These are phyloP conservation scores for Lenwebbia sp. DNA, from an alignment of 345 rosid genomes.

Conservation along the genomic window DNA sequence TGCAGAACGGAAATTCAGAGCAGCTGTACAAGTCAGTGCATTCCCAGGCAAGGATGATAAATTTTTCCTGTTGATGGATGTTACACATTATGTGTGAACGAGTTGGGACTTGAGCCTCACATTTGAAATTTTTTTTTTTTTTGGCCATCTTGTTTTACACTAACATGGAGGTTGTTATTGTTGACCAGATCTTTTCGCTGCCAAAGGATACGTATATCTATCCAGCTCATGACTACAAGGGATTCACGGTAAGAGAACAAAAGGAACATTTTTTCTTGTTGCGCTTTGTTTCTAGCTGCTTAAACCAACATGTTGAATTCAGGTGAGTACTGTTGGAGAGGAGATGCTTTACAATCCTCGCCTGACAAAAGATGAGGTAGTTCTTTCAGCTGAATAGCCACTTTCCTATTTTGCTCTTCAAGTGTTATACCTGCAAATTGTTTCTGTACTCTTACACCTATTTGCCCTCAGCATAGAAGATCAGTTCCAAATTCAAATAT, in stretches of 20 bases:
- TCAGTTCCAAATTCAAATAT: neutral
- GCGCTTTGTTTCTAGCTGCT: neutral
- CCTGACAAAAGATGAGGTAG: slow-evolving; percentile 73
- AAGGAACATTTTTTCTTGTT: neutral
- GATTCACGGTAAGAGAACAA: slow-evolving; percentile 50
- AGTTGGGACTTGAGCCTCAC: neutral
- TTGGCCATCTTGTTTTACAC: neutral
- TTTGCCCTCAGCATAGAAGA: neutral
- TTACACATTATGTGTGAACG: neutral
- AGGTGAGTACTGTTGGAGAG: slow-evolving; percentile 97
- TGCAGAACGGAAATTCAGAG: slow-evolving; percentile 83
- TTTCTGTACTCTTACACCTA: neutral
- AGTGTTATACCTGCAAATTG: neutral
- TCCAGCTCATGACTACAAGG: slow-evolving; percentile 93
- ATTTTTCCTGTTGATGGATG: neutral
- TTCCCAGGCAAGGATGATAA: slow-evolving; percentile 55
- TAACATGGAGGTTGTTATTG: neutral
- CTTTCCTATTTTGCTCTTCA: neutral
- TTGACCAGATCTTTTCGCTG: slow-evolving; percentile 66
- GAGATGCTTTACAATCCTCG: slow-evolving; percentile 74
- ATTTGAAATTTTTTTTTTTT: neutral
- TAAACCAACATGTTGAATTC: slow-evolving; percentile 3
- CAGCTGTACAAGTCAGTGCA: slow-evolving; percentile 85
- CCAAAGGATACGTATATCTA: slow-evolving; percentile 77
- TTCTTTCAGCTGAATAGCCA: neutral